Evolutionary conservation across 2,329 filamentous ascomycete species (phyloP).

Genomic region (Sordariomycetes sp.): DNA sequence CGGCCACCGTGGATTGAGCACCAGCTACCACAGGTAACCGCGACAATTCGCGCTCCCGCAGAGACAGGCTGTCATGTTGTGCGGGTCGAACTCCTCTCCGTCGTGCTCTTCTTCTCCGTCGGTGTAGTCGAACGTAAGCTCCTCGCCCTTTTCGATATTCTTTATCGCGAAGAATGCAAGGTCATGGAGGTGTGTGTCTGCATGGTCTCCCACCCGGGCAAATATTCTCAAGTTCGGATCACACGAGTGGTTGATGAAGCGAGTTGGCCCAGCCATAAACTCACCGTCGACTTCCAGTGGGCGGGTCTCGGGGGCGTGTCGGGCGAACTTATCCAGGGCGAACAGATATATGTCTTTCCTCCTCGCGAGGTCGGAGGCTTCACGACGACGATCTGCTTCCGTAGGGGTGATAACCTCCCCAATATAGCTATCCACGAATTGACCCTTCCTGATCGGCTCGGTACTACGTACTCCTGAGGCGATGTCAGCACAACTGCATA

Average conservation of each 20-base stretch:
- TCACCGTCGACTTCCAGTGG: conserved; percentile 61
- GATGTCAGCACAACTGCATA: not conserved
- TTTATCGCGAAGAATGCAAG: conserved; percentile 65
- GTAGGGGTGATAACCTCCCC: conserved; percentile 58
- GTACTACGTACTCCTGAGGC: conserved; percentile 51
- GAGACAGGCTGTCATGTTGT: conserved; percentile 48
- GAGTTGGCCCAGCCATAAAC: conserved; percentile 66
- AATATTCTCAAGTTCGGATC: conserved; percentile 74
- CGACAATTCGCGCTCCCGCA: conserved; percentile 61
- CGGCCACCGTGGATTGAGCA: too few relatives aligned
- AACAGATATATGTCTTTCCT: conserved; percentile 76
- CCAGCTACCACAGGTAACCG: conserved; percentile 55
- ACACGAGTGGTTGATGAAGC: conserved; percentile 79
- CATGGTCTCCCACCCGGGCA: conserved; percentile 67
- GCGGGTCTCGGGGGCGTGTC: too few relatives aligned
- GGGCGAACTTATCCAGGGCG: conserved; percentile 74
- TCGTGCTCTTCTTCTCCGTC: conserved; percentile 49
- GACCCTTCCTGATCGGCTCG: conserved; percentile 56
- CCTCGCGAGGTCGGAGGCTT: conserved; percentile 40
- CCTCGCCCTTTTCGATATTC: conserved; percentile 55
- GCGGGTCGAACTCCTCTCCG: conserved; percentile 25
- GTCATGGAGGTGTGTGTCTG: conserved; percentile 66
- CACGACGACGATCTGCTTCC: conserved; percentile 58
- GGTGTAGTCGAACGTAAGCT: conserved; percentile 75
- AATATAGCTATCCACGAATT: conserved; percentile 74